Evolutionary conservation across 2,329 filamentous ascomycete species (phyloP), one percentile per base, ranked within the genome.

Genomic region (Exophiala dermatitidis): DNA sequence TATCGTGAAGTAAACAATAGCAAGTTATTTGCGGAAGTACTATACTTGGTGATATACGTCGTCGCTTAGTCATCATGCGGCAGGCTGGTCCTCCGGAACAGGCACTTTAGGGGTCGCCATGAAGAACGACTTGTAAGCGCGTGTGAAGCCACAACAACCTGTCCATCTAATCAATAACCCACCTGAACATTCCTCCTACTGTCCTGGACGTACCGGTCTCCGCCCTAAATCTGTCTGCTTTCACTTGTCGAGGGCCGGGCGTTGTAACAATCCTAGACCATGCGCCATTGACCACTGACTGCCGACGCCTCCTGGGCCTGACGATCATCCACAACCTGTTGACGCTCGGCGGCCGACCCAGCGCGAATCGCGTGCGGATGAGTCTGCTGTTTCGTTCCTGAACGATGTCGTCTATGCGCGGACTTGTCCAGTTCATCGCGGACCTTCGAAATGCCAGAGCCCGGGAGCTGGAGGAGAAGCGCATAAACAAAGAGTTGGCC

Each of bases 401-500:
- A 54, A 57, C 34, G 36, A 61, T 61, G 59, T 61, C 59, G 56
- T 76, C 74, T 19, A 77, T 77, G 74, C 71, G 72, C 71, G 91
- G 93, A 30, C 77, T 98, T 63, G 93, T 98, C 45, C 94, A 96
- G 69, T 98, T 98, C 75, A 98, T 98, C 69, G 93, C 93, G 58
- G 93, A 98, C 70, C 72, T 98, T 66, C 80, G 93, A 68, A 98
- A 98, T 71, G 93, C 93, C 50, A 81, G 93, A 70, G 93, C 94
- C 44, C 82, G 94, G 58, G 93, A 98, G 70, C 75, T 98, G 59
- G 93, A 98, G 71, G 93, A 98, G 77, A 98, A 98, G 79, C 82
- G 93, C 68, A 97, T 98, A 76, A 98, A 98, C 73, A 98, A 98
- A 77, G 93, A 98, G 75, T 75, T 98, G 70, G 93, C 93, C 68